Conservation (phyloP, 192 early-diverging fungal genomes). For the Backusella tarrabulga region DNA sequence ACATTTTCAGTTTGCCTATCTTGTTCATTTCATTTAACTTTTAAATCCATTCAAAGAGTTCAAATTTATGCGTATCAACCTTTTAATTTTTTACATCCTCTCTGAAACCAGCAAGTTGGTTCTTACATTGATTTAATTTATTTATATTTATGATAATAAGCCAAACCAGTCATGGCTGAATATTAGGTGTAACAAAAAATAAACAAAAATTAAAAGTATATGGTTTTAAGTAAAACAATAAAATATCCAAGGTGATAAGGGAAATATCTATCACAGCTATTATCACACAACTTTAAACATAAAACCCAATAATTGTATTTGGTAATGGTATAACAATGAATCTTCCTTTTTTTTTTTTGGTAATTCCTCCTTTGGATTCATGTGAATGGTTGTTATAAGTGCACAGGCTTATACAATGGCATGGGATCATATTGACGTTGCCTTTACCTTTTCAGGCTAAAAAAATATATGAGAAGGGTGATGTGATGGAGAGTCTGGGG, state of each 20-base stretch:
- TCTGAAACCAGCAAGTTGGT: background rate
- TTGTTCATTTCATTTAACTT: background rate
- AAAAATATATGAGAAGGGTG: background rate
- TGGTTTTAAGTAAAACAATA: background rate
- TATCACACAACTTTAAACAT: background rate
- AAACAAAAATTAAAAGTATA: background rate
- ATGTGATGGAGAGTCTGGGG: background rate
- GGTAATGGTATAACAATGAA: background rate
- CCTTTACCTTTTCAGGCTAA: background rate
- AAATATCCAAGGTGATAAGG: background rate
- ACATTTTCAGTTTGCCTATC: background rate
- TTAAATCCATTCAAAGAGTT: background rate
- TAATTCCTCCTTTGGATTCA: background rate
- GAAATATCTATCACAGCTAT: background rate
- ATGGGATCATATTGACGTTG: conserved; percentile 1
- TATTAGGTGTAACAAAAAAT: background rate
- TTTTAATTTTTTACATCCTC: background rate
- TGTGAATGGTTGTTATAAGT: background rate
- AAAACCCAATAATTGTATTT: background rate
- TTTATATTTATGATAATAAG: background rate
- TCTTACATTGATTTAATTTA: background rate
- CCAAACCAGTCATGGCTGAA: background rate
- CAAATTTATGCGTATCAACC: background rate
- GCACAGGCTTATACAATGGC: background rate
- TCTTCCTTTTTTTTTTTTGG: background rate